phyloP scores from a whole-genome alignment of 345 rosid genomes.

The Sonneratia alba region DNA sequence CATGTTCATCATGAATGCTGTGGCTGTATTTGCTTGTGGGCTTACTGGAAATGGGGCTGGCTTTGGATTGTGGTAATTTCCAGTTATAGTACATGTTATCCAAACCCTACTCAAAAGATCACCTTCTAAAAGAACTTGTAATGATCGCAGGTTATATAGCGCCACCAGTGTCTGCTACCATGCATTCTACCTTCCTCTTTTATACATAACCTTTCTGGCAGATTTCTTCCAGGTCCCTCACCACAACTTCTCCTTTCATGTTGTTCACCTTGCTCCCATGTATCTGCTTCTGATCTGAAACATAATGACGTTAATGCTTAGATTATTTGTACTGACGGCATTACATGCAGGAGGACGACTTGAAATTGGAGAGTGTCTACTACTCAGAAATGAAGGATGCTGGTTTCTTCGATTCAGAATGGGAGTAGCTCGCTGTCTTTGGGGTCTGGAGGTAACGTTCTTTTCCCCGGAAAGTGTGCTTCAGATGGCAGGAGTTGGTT shows the following conservation, averaged over 20 bases:
- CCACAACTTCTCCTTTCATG: neutral
- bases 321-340: neutral
- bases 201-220: conserved; percentile 62
- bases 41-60: conserved; percentile 49
- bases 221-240: conserved; percentile 81
- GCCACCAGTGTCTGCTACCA: conserved; percentile 64
- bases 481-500: neutral
- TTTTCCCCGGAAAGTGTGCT: neutral
- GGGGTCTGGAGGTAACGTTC: neutral
- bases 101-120: neutral
- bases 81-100: neutral
- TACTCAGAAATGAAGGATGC: conserved; percentile 98
- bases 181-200: conserved; percentile 73
- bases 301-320: neutral
- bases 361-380: conserved; percentile 69
- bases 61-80: conserved; percentile 70
- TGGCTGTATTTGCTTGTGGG: conserved; percentile 53
- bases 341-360: conserved; percentile 56
- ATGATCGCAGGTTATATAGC: conserved; percentile 55
- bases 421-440: conserved; percentile 40
- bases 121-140: neutral
- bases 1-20: conserved; percentile 58
- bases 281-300: neutral
- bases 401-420: conserved; percentile 77
- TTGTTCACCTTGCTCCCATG: neutral